phyloP scores from a whole-genome alignment of 2,329 filamentous ascomycete species.

The Fusarium phyllophilum region DNA sequence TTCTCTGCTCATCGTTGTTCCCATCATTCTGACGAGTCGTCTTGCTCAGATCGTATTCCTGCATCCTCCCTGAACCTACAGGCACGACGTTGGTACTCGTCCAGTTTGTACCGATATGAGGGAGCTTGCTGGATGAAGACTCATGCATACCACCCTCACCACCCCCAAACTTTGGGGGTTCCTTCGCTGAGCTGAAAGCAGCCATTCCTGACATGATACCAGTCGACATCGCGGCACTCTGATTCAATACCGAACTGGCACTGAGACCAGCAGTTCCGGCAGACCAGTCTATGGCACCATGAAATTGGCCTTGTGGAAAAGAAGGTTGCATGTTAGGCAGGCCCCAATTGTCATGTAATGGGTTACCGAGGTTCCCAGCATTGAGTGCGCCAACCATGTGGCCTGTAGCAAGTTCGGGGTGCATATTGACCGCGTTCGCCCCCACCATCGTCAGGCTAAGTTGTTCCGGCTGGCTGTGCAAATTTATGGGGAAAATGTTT shows the following conservation, averaged over 20 bases:
- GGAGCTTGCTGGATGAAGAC: background rate
- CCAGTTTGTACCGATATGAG: slow-evolving; percentile 25
- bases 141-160: background rate
- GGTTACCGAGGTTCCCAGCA: slow-evolving; percentile 40
- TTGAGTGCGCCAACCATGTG: slow-evolving; percentile 26
- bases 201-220: slow-evolving; percentile 40
- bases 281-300: slow-evolving; percentile 44
- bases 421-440: slow-evolving; percentile 44
- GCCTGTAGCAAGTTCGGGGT: slow-evolving; percentile 28
- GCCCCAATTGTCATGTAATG: slow-evolving; percentile 44
- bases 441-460: slow-evolving; percentile 46
- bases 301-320: slow-evolving; percentile 33
- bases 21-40: slow-evolving; percentile 28
- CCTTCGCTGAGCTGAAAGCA: slow-evolving; percentile 23
- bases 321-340: slow-evolving; percentile 38
- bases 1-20: slow-evolving; percentile 38
- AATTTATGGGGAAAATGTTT: slow-evolving; percentile 43
- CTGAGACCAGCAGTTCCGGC: slow-evolving; percentile 45
- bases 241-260: slow-evolving; percentile 44
- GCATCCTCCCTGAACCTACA: slow-evolving; percentile 48
- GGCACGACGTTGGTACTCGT: slow-evolving; percentile 9
- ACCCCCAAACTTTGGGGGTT: background rate
- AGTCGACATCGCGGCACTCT: slow-evolving; percentile 39
- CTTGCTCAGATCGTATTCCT: slow-evolving; percentile 47
- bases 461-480: slow-evolving; percentile 34